Base-by-base conservation (phyloP, 768 basidiomycete species). In the Dictyophora rubrovolvata region DNA sequence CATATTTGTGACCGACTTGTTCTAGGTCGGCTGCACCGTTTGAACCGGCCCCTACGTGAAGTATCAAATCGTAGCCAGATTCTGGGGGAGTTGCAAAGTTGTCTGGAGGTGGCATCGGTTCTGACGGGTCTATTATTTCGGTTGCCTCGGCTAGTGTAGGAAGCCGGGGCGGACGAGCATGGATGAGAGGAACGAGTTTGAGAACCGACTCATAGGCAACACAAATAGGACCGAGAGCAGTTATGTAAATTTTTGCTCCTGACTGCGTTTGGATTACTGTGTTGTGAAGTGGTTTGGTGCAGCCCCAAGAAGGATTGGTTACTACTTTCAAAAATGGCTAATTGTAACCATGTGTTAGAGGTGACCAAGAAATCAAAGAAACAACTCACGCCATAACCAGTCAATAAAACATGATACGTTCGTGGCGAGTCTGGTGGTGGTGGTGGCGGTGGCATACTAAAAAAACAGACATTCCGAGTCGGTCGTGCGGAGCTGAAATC, bases 301-400 rank as follows among this genome's bases (percentile, higher is more conserved):
- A 85, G 7, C 84, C 74, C 86, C 86, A 87, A 20, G 86, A 87
- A 1, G 86, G 86, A 65, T 87, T 87, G 57, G 75, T 75, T 54
- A 72, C 65, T 64, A 78, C 79, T 18, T 79, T 77, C 54, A 74
- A 69, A 68, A 82, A 84, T 23, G 84, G 82, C 81, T 84, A 65
- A 21, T 28, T 6, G 33, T 18, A 23, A 14, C 16, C n/a, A 46
- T 10, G 22, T 33, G 8, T 8, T 18, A 35, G 34, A 3, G 49
- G 33, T 10, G 33, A n/a, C 2, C 28, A 4, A 5, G 22, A 8
- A 34, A 20, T 12, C 0, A n/a, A n/a, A 28, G 20, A 9, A 48
- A 23, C 42, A 7, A 48, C 55, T 56, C 18, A 59, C 57, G 16
- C 57, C 57, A 36, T 52, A 59, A 16, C 57, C 57, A 21, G 49